phyloP scores from a whole-genome alignment of 495 filamentous ascomycete species.

The Penicillium ochrochloron region DNA sequence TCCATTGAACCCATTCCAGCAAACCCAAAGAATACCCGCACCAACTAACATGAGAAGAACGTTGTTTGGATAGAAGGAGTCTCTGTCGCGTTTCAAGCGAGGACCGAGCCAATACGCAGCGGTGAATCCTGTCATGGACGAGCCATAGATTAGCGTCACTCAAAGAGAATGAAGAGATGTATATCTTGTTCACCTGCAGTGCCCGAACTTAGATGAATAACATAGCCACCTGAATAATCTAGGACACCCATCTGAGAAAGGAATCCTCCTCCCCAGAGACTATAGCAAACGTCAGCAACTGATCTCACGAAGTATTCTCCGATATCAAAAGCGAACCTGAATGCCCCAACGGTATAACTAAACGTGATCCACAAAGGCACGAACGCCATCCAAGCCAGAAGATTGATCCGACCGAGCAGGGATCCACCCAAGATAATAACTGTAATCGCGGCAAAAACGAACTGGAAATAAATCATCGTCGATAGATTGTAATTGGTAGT shows the following conservation, averaged over 20 bases:
- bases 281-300: slow-evolving; percentile 16
- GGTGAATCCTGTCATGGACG: slow-evolving; percentile 43
- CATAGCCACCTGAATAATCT: slow-evolving; percentile 64
- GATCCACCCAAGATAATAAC: slow-evolving; percentile 57
- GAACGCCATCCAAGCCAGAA: slow-evolving; percentile 61
- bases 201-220: slow-evolving; percentile 61
- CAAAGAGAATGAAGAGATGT: not conserved
- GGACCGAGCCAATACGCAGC: slow-evolving; percentile 60
- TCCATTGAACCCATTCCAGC: slow-evolving; percentile 65
- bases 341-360: slow-evolving; percentile 31
- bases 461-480: slow-evolving; percentile 66
- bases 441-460: slow-evolving; percentile 64
- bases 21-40: slow-evolving; percentile 61
- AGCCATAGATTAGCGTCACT: not conserved
- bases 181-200: slow-evolving; percentile 40
- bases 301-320: slow-evolving; percentile 33
- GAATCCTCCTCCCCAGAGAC: slow-evolving; percentile 62
- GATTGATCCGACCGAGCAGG: slow-evolving; percentile 57
- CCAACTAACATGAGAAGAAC: slow-evolving; percentile 54
- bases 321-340: slow-evolving; percentile 22
- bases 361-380: slow-evolving; percentile 61
- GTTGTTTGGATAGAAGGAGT: slow-evolving; percentile 58
- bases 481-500: slow-evolving; percentile 50
- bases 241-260: slow-evolving; percentile 55
- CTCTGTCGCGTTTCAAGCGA: slow-evolving; percentile 52